Conservation (phyloP, 2,329 filamentous ascomycete genomes). For the Amesomyces nigricolor region DNA sequence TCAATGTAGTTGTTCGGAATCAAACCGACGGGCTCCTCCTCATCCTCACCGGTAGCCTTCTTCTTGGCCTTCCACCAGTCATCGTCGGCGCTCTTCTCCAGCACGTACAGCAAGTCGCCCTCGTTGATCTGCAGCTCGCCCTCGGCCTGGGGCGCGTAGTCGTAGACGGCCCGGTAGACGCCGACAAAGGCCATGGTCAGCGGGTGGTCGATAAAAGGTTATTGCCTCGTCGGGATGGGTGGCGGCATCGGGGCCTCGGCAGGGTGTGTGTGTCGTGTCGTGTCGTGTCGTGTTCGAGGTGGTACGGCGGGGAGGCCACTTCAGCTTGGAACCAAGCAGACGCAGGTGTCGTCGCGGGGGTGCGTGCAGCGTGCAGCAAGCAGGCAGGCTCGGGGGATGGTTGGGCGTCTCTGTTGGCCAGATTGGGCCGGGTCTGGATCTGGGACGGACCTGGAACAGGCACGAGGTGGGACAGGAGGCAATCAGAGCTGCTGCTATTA, state of each 20-base stretch:
- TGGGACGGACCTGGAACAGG: neutral
- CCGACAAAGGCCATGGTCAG: conserved; percentile 79
- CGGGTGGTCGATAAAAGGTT: neutral
- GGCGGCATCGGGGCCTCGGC: conserved; percentile 8
- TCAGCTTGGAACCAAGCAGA: neutral
- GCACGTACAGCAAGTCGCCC: conserved; percentile 80
- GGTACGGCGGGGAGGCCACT: neutral
- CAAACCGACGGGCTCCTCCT: conserved; percentile 84
- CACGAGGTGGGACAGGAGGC: too few species aligned
- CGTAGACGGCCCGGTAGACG: conserved; percentile 85
- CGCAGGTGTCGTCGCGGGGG: conserved; percentile 3
- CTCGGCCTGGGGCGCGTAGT: conserved; percentile 81
- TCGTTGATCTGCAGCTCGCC: conserved; percentile 80
- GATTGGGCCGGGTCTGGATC: conserved; percentile 2
- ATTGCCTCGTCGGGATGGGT: conserved; percentile 1
- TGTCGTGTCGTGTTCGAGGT: neutral
- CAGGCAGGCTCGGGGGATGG: neutral
- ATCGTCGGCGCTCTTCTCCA: conserved; percentile 73
- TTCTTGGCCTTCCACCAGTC: conserved; percentile 97
- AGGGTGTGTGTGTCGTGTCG: neutral
- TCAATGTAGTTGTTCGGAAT: conserved; percentile 95
- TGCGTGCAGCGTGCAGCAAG: neutral
- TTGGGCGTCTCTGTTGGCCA: neutral
- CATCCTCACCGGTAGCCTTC: conserved; percentile 73
- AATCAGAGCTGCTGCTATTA: too few species aligned